Percentiles rank a stretch among this genome's conserved stretches.
phyloP scores from a whole-genome alignment of 257 asterid species.

The Oldenlandia corymbosa region DNA sequence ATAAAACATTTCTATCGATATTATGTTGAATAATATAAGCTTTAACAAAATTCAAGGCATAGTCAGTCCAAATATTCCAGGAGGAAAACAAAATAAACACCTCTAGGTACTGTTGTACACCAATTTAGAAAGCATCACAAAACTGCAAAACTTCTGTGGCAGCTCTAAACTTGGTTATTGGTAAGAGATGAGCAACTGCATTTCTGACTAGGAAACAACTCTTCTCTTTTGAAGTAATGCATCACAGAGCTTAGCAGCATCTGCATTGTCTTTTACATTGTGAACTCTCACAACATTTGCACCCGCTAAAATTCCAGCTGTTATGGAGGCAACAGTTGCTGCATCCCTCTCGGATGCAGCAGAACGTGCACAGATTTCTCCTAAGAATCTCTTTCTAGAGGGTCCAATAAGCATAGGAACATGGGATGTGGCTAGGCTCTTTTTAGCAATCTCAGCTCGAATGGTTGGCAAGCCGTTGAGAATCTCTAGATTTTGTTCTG shows the following conservation, averaged over 20 bases:
- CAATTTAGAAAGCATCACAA: too few relatives aligned
- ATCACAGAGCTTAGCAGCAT: conserved; percentile 79
- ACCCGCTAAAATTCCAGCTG: conserved; percentile 63
- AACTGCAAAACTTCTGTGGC: neutral
- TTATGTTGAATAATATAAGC: too few relatives aligned
- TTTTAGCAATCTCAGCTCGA: conserved; percentile 50
- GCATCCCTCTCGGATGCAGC: conserved; percentile 61
- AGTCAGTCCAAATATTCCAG: too few relatives aligned
- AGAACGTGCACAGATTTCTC: conserved; percentile 55
- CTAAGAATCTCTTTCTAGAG: conserved; percentile 86
- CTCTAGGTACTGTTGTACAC: too few relatives aligned
- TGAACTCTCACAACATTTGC: conserved; percentile 89
- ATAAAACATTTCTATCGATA: neutral
- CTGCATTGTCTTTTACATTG: conserved; percentile 58
- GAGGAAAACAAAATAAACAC: neutral
- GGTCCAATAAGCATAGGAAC: conserved; percentile 78
- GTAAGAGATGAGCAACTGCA: too few relatives aligned
- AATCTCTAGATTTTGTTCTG: conserved; percentile 65
- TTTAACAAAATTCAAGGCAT: neutral
- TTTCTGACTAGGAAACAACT: neutral
- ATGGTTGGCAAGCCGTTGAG: conserved; percentile 45
- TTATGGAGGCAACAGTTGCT: conserved; percentile 67
- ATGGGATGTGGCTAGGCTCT: conserved; percentile 58
- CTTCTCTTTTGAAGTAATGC: conserved; percentile 56
- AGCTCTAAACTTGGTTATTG: neutral